These are phyloP conservation scores for Clonostachys byssicola DNA, from an alignment of 2,329 filamentous ascomycete genomes.

Conservation along the genomic window DNA sequence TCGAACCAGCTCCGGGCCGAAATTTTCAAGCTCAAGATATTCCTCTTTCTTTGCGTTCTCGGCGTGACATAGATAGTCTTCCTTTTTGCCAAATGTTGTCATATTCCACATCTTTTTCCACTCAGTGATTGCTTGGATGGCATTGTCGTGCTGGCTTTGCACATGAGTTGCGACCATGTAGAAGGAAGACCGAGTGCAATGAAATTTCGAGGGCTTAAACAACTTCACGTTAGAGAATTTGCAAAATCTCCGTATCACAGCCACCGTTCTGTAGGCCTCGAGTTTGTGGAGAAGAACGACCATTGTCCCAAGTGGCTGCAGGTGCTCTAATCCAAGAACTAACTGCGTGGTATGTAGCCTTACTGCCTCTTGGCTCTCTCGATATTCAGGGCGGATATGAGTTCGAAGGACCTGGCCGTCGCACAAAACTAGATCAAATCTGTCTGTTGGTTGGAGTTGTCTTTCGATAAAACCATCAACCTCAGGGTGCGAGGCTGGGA, in stretches of 20 bases:
- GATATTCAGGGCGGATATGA: conserved; percentile 23
- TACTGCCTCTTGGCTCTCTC: conserved; percentile 24
- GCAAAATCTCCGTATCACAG: conserved; percentile 29
- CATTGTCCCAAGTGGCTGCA: conserved; percentile 42
- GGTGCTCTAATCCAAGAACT: conserved; percentile 36
- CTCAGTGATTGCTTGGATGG: conserved; percentile 21
- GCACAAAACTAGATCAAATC: conserved; percentile 40
- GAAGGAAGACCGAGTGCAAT: conserved; percentile 42
- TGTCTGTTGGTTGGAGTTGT: conserved; percentile 12
- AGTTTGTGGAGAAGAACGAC: conserved; percentile 44
- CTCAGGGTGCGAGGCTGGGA: conserved; percentile 22
- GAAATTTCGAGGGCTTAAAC: conserved; percentile 35
- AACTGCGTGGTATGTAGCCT: conserved; percentile 32
- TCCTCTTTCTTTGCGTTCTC: conserved; percentile 1
- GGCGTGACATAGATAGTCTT: conserved; percentile 9
- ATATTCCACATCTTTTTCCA: conserved; percentile 35
- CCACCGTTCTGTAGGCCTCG: conserved; percentile 30
- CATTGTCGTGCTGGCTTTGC: conserved; percentile 19
- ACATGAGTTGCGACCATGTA: conserved; percentile 46
- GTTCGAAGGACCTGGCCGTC: conserved; percentile 40
- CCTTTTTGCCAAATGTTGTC: conserved; percentile 29
- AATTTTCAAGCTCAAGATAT: conserved; percentile 21
- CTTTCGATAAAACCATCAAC: conserved; percentile 15
- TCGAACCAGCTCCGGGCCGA: conserved; percentile 23
- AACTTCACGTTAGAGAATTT: conserved; percentile 34